Percentiles rank a stretch among this genome's conserved stretches.
Evolutionary conservation across 768 basidiomycete species (phyloP).

Genomic region (Collybia nuda): DNA sequence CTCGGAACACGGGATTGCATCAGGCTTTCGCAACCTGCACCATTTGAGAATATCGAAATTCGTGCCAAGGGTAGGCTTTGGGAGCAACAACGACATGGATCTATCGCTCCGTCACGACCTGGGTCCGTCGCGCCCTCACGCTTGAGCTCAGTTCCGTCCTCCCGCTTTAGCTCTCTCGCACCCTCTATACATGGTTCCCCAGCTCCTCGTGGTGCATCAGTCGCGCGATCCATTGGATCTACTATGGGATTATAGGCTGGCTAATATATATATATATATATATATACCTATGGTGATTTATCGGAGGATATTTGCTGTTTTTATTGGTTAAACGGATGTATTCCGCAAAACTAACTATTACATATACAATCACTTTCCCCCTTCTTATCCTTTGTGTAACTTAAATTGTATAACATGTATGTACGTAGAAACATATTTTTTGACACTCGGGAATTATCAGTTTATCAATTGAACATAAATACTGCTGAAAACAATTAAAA

Average conservation of each 20-base stretch:
- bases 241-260: slow-evolving; percentile 33
- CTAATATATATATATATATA: neutral
- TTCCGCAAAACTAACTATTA: too few species aligned
- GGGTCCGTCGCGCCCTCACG: slow-evolving; percentile 22
- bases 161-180: slow-evolving; percentile 17
- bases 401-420: neutral
- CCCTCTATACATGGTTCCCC: slow-evolving; percentile 13
- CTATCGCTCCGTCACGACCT: slow-evolving; percentile 25
- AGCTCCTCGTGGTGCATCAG: slow-evolving; percentile 27
- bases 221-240: slow-evolving; percentile 46
- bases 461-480: too few species aligned
- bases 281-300: slow-evolving; percentile 9
- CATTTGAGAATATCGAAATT: slow-evolving; percentile 88
- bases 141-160: slow-evolving; percentile 15
- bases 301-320: slow-evolving; percentile 11
- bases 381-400: neutral
- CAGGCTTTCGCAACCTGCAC: slow-evolving; percentile 66
- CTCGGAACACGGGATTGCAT: slow-evolving; percentile 92
- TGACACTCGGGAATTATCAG: too few species aligned
- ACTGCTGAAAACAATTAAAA: too few species aligned
- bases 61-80: slow-evolving; percentile 82
- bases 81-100: slow-evolving; percentile 55
- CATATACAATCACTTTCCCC: too few species aligned
- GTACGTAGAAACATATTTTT: neutral
- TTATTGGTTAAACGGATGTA: neutral